These are phyloP conservation scores for Xerocomellus intermedius DNA, from an alignment of 768 basidiomycete genomes.

Conservation along the genomic window DNA sequence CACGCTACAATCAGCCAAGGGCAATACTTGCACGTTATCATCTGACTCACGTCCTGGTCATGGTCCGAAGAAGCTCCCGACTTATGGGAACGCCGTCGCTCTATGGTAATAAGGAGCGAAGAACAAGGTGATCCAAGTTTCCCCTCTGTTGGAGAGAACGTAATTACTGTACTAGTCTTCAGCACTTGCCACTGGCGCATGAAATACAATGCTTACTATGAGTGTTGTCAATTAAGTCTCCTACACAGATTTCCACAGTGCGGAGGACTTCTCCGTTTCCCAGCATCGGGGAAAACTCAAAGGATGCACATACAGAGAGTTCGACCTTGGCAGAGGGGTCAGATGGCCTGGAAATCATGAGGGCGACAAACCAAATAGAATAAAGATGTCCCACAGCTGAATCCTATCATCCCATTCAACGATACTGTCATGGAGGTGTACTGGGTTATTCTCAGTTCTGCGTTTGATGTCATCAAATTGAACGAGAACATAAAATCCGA, in stretches of 20 bases:
- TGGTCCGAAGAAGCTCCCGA: not conserved
- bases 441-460: too few species aligned
- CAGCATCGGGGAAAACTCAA: slow-evolving; percentile 1
- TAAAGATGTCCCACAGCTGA: not conserved
- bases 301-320: not conserved
- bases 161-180: not conserved
- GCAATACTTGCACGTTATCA: too few species aligned
- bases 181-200: not conserved
- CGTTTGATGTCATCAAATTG: too few species aligned
- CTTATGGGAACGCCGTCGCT: too few species aligned
- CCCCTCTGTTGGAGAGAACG: not conserved
- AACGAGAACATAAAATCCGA: too few species aligned
- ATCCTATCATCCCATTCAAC: not conserved
- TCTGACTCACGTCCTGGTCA: not conserved
- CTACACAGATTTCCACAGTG: not conserved
- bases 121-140: not conserved
- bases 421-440: not conserved
- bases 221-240: not conserved
- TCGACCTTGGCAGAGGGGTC: not conserved
- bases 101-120: not conserved
- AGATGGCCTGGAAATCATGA: not conserved
- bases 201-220: not conserved
- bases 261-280: not conserved
- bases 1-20: not conserved
- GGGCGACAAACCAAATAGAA: too few species aligned